A percentile compares a stretch with the other conserved stretches of the same genome.
Conservation (phyloP, 2,329 filamentous ascomycete genomes). For the Teratosphaeria viscida region DNA sequence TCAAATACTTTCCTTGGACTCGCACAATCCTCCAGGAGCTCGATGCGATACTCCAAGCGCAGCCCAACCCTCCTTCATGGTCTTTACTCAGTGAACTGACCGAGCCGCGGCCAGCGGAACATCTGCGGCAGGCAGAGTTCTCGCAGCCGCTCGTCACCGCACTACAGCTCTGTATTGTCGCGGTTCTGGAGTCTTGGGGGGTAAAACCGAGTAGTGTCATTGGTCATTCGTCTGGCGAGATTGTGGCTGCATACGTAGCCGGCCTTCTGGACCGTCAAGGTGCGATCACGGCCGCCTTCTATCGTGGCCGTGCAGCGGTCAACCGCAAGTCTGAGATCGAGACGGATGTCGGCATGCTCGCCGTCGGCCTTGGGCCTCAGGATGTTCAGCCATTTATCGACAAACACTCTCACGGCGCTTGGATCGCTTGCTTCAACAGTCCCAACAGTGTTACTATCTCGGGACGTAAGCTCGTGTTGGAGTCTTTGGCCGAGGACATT, state of each 20-base stretch:
- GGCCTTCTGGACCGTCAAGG: conserved; percentile 11
- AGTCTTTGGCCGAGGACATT: conserved; percentile 20
- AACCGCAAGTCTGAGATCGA: background rate
- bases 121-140: conserved; percentile 22
- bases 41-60: background rate
- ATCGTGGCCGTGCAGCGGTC: conserved; percentile 8
- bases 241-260: conserved; percentile 22
- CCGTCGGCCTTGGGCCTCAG: conserved; percentile 16
- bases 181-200: conserved; percentile 24
- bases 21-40: background rate
- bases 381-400: too few relatives aligned
- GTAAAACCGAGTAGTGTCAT: conserved; percentile 14
- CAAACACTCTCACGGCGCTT: too few relatives aligned
- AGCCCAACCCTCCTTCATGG: background rate
- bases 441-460: conserved; percentile 35
- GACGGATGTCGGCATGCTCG: conserved; percentile 20
- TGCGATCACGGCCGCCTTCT: conserved; percentile 13
- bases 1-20: conserved; percentile 4
- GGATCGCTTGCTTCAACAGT: conserved; percentile 26
- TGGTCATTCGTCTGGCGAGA: conserved; percentile 26
- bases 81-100: conserved; percentile 5
- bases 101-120: background rate
- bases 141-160: conserved; percentile 46
- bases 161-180: conserved; percentile 40
- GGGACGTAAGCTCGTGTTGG: conserved; percentile 30